Percentiles rank a stretch among this genome's conserved stretches.
Conservation (phyloP, 23 red algal genomes). For the Gracilaria caudata region DNA sequence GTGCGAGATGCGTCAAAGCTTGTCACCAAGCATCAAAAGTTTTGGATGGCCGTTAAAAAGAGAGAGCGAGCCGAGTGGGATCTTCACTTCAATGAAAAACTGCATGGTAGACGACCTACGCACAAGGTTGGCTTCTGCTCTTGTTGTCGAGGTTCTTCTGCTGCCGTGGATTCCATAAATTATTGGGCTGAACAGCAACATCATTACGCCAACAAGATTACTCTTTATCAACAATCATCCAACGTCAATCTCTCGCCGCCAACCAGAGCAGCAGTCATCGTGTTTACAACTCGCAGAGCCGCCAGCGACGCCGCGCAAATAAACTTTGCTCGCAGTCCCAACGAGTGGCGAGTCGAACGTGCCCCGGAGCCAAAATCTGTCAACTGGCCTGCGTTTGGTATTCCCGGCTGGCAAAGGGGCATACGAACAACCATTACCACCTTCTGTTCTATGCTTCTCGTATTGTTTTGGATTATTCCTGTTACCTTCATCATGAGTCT, state of each 20-base stretch:
- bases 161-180: conserved; percentile 57
- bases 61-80: conserved; percentile 73
- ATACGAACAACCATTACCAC: conserved; percentile 34
- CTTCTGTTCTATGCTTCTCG: conserved; percentile 46
- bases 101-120: conserved; percentile 42
- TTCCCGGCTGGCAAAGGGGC: conserved; percentile 27
- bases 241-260: conserved; percentile 13
- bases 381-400: conserved; percentile 58
- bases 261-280: conserved; percentile 53
- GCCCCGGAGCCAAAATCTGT: conserved; percentile 73
- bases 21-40: conserved; percentile 45
- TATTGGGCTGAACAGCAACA: conserved; percentile 67
- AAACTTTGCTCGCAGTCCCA: conserved; percentile 40
- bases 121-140: conserved; percentile 70
- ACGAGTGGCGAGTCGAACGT: conserved; percentile 56
- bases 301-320: conserved; percentile 63
- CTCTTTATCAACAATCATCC: conserved; percentile 31
- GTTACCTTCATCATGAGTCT: conserved; percentile 65
- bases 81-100: conserved; percentile 41
- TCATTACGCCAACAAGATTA: conserved; percentile 51
- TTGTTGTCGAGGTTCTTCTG: conserved; percentile 30
- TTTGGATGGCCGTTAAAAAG: conserved; percentile 60
- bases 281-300: conserved; percentile 55
- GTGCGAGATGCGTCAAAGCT: conserved; percentile 42
- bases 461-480: conserved; percentile 73